These are phyloP conservation scores for Cinnamomum micranthum DNA, from an alignment of 164 flowering plant genomes.

Conservation along the genomic window DNA sequence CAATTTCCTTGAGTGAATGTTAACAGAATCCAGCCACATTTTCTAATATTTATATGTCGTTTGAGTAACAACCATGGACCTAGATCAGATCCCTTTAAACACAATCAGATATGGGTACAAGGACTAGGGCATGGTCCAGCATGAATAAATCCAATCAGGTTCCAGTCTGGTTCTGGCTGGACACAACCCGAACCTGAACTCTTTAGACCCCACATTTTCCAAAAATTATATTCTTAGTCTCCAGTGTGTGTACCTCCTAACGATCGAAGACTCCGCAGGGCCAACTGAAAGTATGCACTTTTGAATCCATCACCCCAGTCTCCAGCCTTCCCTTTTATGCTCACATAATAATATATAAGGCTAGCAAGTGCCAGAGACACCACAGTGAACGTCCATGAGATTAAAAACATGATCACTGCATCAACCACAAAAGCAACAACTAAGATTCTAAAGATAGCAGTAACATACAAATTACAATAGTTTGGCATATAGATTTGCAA, in stretches of 20 bases:
- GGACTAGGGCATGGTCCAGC: too few species aligned
- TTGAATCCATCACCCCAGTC: constrained; percentile 99
- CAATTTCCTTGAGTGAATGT: too few species aligned
- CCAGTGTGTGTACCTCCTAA: constrained; percentile 67
- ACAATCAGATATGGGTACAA: too few species aligned
- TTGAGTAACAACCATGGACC: too few species aligned
- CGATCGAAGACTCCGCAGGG: constrained; percentile 96
- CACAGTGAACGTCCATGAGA: constrained; percentile 97
- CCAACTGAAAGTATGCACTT: constrained; percentile 98
- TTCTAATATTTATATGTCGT: too few species aligned
- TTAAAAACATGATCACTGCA: constrained; percentile 99
- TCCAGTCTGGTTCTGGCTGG: too few species aligned
- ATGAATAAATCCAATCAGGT: too few species aligned
- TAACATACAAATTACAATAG: not conserved
- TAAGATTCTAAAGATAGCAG: not conserved
- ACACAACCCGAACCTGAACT: too few species aligned
- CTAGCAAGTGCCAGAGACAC: constrained; percentile 92
- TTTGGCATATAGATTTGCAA: not conserved
- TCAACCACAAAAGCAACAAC: constrained; percentile 10
- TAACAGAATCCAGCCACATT: too few species aligned
- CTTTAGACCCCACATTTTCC: too few species aligned
- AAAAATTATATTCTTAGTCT: not conserved
- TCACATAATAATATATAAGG: constrained; percentile 92
- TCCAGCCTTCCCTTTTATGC: constrained; percentile 98
- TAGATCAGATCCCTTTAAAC: too few species aligned